A percentile compares a stretch with the other conserved stretches of the same genome.
phyloP scores from a whole-genome alignment of 2,329 filamentous ascomycete genomes.

The Colletotrichum noveboracense region DNA sequence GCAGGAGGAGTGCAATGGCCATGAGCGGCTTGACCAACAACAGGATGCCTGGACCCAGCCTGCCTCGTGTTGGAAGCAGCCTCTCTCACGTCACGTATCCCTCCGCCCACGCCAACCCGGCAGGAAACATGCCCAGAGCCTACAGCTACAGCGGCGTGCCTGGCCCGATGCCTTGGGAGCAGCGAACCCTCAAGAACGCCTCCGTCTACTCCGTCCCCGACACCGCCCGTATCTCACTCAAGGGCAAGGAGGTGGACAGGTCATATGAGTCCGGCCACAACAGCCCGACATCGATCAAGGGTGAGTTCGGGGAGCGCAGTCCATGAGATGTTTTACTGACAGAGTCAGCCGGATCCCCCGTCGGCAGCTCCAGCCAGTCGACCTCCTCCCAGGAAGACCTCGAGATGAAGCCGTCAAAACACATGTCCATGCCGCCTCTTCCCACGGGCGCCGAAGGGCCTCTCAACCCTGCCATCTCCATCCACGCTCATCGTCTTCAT shows the following conservation, averaged over 20 bases:
- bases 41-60: slow-evolving; percentile 36
- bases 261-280: slow-evolving; percentile 35
- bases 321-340: background rate
- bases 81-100: slow-evolving; percentile 54
- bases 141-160: slow-evolving; percentile 49
- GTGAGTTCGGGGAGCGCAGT: slow-evolving; percentile 23
- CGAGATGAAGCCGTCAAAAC: slow-evolving; percentile 38
- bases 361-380: slow-evolving; percentile 41
- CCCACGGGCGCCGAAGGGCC: background rate
- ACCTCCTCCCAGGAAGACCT: slow-evolving; percentile 44
- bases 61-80: slow-evolving; percentile 52
- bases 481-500: slow-evolving; percentile 26
- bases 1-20: slow-evolving; percentile 53
- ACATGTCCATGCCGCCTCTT: slow-evolving; percentile 11
- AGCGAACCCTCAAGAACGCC: slow-evolving; percentile 29
- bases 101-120: slow-evolving; percentile 41
- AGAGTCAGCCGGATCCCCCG: slow-evolving; percentile 28
- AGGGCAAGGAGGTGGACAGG: slow-evolving; percentile 49
- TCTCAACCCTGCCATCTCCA: background rate
- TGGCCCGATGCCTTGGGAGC: slow-evolving; percentile 28
- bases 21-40: slow-evolving; percentile 41
- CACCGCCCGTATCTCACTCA: slow-evolving; percentile 33
- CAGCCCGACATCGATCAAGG: slow-evolving; percentile 43
- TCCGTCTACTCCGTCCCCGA: slow-evolving; percentile 34
- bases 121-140: slow-evolving; percentile 43